Percentiles rank a stretch among this genome's conserved stretches.
Conservation (phyloP, 2,329 filamentous ascomycete species). For the Akanthomyces lecanii region DNA sequence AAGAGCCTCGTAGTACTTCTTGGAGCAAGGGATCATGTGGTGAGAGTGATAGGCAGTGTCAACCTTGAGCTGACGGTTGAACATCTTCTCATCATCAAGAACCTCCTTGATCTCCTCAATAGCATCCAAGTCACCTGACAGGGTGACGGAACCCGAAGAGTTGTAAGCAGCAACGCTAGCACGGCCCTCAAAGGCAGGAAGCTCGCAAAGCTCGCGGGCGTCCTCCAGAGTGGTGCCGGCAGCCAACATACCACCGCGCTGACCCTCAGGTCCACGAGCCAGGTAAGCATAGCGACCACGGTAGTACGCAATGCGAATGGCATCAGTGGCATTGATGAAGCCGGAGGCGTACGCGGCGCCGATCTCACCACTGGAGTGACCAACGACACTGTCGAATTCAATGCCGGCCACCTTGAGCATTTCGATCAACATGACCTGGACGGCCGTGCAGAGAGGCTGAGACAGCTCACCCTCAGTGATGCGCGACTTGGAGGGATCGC, state of each 20-base stretch:
- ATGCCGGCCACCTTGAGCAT: slow-evolving; percentile 29
- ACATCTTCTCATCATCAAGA: slow-evolving; percentile 19
- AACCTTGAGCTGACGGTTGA: slow-evolving; percentile 21
- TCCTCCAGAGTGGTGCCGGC: slow-evolving; percentile 21
- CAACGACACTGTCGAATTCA: slow-evolving; percentile 35
- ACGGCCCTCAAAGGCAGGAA: slow-evolving; percentile 21
- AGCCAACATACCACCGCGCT: slow-evolving; percentile 22
- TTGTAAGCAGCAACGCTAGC: slow-evolving; percentile 26
- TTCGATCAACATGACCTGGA: slow-evolving; percentile 29
- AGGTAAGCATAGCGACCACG: slow-evolving; percentile 18
- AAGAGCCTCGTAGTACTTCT: slow-evolving; percentile 16
- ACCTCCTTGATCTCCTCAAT: slow-evolving; percentile 19
- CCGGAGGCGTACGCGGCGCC: slow-evolving; percentile 47
- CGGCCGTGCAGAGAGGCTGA: slow-evolving; percentile 30
- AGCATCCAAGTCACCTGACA: slow-evolving; percentile 22
- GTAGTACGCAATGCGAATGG: slow-evolving; percentile 25
- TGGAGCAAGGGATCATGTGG: slow-evolving; percentile 17
- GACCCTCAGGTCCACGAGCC: slow-evolving; percentile 15
- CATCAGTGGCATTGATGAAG: slow-evolving; percentile 28
- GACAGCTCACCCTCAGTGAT: slow-evolving; percentile 26
- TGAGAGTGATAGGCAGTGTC: slow-evolving; percentile 22
- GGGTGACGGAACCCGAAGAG: slow-evolving; percentile 22
- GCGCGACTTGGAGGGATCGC: slow-evolving; percentile 15
- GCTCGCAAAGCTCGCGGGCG: slow-evolving; percentile 18
- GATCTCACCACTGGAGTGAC: slow-evolving; percentile 49